Evolutionary conservation across 176 grass and related monocot genomes (phyloP).

Genomic region (Melocanna baccifera): DNA sequence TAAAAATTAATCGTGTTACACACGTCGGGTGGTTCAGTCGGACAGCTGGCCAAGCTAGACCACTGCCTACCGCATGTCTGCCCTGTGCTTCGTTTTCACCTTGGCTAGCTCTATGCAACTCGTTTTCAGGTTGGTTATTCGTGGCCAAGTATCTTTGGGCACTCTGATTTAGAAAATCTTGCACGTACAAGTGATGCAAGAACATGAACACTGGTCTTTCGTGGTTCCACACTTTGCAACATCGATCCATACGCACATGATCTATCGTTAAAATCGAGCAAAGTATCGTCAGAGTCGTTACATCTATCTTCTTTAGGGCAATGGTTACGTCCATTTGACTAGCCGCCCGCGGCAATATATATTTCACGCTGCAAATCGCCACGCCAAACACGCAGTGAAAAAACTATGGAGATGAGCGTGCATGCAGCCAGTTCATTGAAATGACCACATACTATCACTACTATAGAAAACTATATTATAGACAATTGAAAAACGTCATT

Average conservation of each 20-base stretch:
- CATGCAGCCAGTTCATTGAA: no score
- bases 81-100: background rate
- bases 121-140: background rate
- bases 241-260: no score
- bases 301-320: no score
- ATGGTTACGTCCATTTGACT: background rate
- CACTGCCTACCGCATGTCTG: background rate
- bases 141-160: background rate
- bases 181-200: background rate
- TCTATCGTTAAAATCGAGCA: no score
- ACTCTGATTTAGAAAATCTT: background rate
- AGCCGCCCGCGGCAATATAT: background rate
- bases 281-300: no score
- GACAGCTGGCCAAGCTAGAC: background rate
- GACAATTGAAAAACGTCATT: no score
- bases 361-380: background rate
- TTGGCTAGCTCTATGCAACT: background rate
- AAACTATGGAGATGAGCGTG: no score
- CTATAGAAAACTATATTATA: no score
- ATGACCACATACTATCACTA: no score
- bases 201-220: no score
- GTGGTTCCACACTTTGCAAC: background rate
- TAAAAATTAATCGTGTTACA: no score
- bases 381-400: background rate
- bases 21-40: background rate